These are phyloP conservation scores for Cornus controversa DNA, from an alignment of 148 eudicot genomes.

Conservation along the genomic window DNA sequence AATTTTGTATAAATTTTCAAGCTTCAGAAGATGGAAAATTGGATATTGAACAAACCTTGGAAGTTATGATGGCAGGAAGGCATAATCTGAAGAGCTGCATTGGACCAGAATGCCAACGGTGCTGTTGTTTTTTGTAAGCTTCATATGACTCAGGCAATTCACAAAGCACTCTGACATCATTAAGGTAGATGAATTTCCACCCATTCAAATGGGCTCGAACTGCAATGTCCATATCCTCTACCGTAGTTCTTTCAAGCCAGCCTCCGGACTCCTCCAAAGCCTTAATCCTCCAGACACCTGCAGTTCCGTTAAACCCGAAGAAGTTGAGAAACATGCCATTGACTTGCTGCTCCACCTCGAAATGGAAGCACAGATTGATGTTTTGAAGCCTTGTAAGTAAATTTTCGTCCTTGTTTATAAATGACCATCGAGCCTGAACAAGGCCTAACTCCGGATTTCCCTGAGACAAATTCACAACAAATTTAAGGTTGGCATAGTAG, in stretches of 20 bases:
- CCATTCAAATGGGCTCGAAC: slow-evolving; percentile 68
- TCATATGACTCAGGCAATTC: slow-evolving; percentile 67
- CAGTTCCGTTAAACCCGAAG: slow-evolving; percentile 73
- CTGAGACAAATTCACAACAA: slow-evolving; percentile 21
- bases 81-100: slow-evolving; percentile 69
- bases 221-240: slow-evolving; percentile 72
- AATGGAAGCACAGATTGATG: slow-evolving; percentile 66
- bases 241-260: slow-evolving; percentile 76
- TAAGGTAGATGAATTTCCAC: slow-evolving; percentile 62
- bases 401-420: slow-evolving; percentile 65
- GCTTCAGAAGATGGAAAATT: not conserved
- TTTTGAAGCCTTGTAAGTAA: slow-evolving; percentile 63
- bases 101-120: slow-evolving; percentile 79
- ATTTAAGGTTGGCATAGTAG: not conserved
- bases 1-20: not conserved
- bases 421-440: slow-evolving; percentile 68
- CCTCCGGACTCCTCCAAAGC: slow-evolving; percentile 69
- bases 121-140: slow-evolving; percentile 67
- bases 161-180: slow-evolving; percentile 58
- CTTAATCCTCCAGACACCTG: slow-evolving; percentile 70
- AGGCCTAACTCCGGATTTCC: slow-evolving; percentile 58
- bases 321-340: slow-evolving; percentile 55
- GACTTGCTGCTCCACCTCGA: slow-evolving; percentile 74
- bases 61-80: slow-evolving; percentile 45
- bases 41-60: slow-evolving; percentile 38